phyloP scores from a whole-genome alignment of 2,329 filamentous ascomycete species.

The Phialophora expanda region DNA sequence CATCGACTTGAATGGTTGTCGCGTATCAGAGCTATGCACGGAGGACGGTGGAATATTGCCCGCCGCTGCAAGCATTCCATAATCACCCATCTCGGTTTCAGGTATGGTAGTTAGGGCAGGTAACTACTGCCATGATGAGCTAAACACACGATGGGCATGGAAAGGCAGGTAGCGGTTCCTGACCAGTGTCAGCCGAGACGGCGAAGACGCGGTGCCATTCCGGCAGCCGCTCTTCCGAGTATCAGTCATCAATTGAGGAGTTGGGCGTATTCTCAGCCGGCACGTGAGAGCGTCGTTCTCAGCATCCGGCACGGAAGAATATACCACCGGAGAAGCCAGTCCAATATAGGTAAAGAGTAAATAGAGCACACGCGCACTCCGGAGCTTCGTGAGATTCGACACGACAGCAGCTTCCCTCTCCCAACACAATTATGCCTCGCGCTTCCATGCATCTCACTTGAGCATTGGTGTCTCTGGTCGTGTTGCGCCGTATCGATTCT shows the following conservation, averaged over 20 bases:
- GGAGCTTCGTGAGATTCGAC: conserved; percentile 6
- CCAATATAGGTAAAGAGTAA: conserved; percentile 2
- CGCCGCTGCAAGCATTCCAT: conserved; percentile 6
- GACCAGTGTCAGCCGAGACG: no score
- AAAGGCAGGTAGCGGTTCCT: neutral
- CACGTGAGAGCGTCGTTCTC: neutral
- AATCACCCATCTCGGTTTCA: neutral
- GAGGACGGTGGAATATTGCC: neutral
- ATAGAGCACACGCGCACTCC: conserved; percentile 10
- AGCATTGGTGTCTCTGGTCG: neutral
- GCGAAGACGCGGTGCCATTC: neutral
- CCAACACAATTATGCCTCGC: conserved; percentile 8
- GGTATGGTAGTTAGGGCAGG: neutral
- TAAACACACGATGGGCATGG: neutral
- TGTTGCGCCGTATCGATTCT: neutral
- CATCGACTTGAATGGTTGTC: conserved; percentile 13
- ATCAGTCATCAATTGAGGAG: conserved; percentile 2
- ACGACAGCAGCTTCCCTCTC: neutral
- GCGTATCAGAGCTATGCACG: conserved; percentile 9
- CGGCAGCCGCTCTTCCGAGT: conserved; percentile 3
- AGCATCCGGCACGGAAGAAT: conserved; percentile 10
- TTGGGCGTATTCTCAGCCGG: neutral
- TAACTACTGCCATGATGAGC: conserved; percentile 11
- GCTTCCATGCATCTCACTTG: conserved; percentile 3
- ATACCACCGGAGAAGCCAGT: neutral